Percentiles rank a stretch among this genome's conserved stretches.
phyloP scores from a whole-genome alignment of 441 rosid species.

The Manihot esculenta region DNA sequence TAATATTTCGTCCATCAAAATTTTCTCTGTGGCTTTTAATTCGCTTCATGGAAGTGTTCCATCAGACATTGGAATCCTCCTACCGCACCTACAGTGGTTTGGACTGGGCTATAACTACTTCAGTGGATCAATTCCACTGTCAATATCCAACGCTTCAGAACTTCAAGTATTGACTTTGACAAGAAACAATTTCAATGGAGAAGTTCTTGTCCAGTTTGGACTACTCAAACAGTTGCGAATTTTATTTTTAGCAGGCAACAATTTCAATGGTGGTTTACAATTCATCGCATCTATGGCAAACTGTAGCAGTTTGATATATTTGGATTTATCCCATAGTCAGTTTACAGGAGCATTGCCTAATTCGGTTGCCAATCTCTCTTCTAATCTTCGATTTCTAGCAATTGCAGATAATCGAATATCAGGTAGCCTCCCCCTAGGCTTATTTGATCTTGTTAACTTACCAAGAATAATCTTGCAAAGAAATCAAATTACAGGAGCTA shows the following conservation, averaged over 20 bases:
- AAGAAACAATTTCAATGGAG: not conserved
- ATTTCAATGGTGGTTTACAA: constrained; percentile 1
- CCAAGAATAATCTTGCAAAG: accelerated
- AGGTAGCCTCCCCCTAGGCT: not conserved
- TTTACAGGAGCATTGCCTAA: not conserved
- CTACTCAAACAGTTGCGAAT: not conserved
- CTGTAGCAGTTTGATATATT: not conserved
- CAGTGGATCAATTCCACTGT: constrained; percentile 1
- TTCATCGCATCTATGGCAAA: constrained; percentile 11
- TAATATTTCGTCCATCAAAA: not conserved
- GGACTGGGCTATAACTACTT: not conserved
- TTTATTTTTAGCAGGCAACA: not conserved
- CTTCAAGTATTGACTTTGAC: not conserved
- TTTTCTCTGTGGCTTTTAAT: not conserved
- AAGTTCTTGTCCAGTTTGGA: constrained; percentile 12
- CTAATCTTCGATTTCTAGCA: not conserved
- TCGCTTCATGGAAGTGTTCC: not conserved
- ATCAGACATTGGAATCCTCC: not conserved
- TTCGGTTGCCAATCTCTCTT: not conserved
- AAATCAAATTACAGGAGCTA: constrained; percentile 10
- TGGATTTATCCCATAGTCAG: not conserved
- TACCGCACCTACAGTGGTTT: not conserved
- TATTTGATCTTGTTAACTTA: not conserved
- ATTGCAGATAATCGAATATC: not conserved
- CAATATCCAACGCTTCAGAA: constrained; percentile 21